phyloP scores from a whole-genome alignment of 768 basidiomycete genomes.

The Dacryopinax spathularia region DNA sequence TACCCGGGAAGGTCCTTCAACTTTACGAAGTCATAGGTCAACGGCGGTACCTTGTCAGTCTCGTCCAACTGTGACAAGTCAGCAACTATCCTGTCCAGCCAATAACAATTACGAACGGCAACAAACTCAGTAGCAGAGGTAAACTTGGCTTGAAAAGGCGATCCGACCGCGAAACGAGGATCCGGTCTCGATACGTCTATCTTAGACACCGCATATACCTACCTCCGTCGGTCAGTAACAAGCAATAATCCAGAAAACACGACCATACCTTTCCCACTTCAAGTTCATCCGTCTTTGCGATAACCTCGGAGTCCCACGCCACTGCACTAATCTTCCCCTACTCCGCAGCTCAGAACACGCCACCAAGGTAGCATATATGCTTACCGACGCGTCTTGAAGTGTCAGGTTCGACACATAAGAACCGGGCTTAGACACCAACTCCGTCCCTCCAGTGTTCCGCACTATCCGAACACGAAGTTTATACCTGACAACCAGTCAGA shows the following conservation, averaged over 20 bases:
- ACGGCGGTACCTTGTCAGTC: background rate
- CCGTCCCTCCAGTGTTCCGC: background rate
- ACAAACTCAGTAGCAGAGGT: background rate
- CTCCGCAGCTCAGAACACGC: background rate
- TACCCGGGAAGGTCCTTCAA: background rate
- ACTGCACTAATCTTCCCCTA: background rate
- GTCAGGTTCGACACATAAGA: background rate
- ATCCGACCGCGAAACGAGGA: background rate
- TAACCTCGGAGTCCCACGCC: background rate
- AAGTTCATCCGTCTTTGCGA: background rate
- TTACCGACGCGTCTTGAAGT: background rate
- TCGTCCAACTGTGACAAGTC: too few species aligned
- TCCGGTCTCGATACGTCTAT: background rate
- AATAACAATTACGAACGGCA: background rate
- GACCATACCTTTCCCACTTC: background rate
- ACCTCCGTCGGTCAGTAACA: background rate
- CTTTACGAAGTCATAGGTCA: background rate
- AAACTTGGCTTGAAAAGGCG: background rate
- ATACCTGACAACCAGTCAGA: background rate
- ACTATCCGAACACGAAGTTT: background rate
- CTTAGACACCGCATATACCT: background rate
- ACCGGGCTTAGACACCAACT: background rate
- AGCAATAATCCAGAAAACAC: background rate
- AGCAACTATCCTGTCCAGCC: background rate
- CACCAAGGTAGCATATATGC: too few species aligned